Evolutionary conservation across 257 asterid species (phyloP).

Genomic region (Osmanthus fragrans): DNA sequence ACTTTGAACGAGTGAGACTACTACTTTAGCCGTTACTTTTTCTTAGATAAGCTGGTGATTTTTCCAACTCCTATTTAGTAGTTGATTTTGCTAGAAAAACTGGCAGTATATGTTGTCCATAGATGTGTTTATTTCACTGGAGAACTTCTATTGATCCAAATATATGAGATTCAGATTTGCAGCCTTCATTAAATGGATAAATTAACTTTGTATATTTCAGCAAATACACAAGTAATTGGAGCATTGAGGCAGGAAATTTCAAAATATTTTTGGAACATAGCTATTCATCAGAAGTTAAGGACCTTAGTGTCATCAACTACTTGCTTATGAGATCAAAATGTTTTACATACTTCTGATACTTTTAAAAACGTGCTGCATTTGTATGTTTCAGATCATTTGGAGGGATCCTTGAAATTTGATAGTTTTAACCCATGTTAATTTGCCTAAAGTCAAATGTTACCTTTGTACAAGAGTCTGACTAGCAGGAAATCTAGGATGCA

Average conservation of each 20-base stretch:
- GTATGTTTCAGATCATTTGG: too few species aligned
- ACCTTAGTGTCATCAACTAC: too few species aligned
- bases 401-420: too few species aligned
- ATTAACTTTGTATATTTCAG: not conserved
- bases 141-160: not conserved
- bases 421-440: too few species aligned
- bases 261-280: not conserved
- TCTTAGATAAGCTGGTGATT: not conserved
- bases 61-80: not conserved
- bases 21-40: constrained; percentile 11
- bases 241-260: not conserved
- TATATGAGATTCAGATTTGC: not conserved
- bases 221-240: not conserved
- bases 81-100: not conserved
- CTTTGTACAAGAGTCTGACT: too few species aligned
- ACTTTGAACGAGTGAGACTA: constrained; percentile 69
- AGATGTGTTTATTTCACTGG: not conserved
- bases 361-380: too few species aligned
- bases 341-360: too few species aligned
- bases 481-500: too few species aligned
- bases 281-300: too few species aligned
- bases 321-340: too few species aligned
- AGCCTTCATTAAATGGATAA: not conserved
- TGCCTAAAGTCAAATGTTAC: too few species aligned
- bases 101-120: not conserved